These are phyloP conservation scores for Venturia asperata DNA, from an alignment of 2,329 filamentous ascomycete species.

Conservation along the genomic window DNA sequence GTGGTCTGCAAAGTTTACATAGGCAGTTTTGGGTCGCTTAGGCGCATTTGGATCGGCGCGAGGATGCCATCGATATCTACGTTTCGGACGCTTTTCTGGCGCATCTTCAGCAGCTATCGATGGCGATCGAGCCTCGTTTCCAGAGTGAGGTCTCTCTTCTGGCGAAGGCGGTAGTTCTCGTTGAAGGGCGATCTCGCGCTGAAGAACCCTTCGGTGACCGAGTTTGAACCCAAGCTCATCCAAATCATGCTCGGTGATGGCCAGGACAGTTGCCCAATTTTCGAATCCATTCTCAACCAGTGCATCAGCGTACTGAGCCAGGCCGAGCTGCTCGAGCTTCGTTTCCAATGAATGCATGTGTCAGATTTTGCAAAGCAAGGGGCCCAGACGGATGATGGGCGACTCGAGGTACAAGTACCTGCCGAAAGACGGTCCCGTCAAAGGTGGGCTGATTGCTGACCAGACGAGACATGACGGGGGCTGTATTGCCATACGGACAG, in stretches of 20 bases:
- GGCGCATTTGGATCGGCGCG: slow-evolving; percentile 14
- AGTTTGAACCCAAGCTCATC: slow-evolving; percentile 20
- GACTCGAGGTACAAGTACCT: background rate
- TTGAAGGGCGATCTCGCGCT: slow-evolving; percentile 20
- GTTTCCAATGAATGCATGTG: background rate
- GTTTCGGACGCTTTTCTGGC: slow-evolving; percentile 5
- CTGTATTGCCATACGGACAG: background rate
- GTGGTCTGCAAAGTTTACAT: slow-evolving; percentile 18
- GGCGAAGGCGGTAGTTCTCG: background rate
- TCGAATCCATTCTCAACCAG: slow-evolving; percentile 23
- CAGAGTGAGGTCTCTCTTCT: background rate
- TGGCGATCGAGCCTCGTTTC: background rate
- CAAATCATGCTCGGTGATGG: slow-evolving; percentile 23
- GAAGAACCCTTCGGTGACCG: slow-evolving; percentile 22
- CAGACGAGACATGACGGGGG: background rate
- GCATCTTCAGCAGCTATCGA: background rate
- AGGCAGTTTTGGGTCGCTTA: slow-evolving; percentile 18
- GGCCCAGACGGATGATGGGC: background rate
- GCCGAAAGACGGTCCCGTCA: background rate
- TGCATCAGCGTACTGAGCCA: slow-evolving; percentile 16
- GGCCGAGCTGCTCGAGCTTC: slow-evolving; percentile 12
- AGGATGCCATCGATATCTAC: slow-evolving; percentile 16
- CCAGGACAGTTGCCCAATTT: slow-evolving; percentile 21
- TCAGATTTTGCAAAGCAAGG: background rate
- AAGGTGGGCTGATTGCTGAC: background rate